Percentiles rank a stretch among this genome's conserved stretches.
phyloP scores from a whole-genome alignment of 139 green algal genomes.

The Protoeuglena noctilucae region DNA sequence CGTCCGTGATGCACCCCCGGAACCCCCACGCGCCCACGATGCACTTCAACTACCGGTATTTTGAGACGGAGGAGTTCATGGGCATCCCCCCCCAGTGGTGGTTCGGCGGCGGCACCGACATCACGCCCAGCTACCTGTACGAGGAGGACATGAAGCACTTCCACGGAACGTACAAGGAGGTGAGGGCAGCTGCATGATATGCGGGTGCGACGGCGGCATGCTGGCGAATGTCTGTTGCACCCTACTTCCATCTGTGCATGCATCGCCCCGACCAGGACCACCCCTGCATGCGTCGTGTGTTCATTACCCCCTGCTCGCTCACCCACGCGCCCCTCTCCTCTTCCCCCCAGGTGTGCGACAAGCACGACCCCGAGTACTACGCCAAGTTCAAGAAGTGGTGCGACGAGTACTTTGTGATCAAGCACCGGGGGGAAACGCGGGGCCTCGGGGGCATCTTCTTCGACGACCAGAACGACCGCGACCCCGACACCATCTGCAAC shows the following conservation, averaged over 20 bases:
- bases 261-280: too few relatives aligned
- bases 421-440: conserved; percentile 68
- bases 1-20: conserved; percentile 89
- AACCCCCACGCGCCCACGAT: conserved; percentile 94
- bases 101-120: conserved; percentile 97
- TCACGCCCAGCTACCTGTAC: conserved; percentile 87
- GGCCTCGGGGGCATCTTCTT: conserved; percentile 97
- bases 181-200: conserved; percentile 7
- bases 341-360: conserved; percentile 60
- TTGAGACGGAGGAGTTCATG: conserved; percentile 92
- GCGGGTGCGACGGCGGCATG: too few relatives aligned
- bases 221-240: neutral
- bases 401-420: conserved; percentile 98
- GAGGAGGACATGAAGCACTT: conserved; percentile 96
- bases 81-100: conserved; percentile 89
- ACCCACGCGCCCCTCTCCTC: neutral
- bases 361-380: conserved; percentile 86
- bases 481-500: conserved; percentile 18
- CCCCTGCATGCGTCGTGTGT: too few relatives aligned
- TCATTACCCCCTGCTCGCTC: conserved; percentile 2
- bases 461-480: conserved; percentile 82
- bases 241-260: neutral
- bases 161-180: conserved; percentile 76
- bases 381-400: conserved; percentile 82
- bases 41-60: conserved; percentile 99